These are phyloP conservation scores for Alternaria metachromatica DNA, from an alignment of 2,329 filamentous ascomycete genomes.

Conservation along the genomic window DNA sequence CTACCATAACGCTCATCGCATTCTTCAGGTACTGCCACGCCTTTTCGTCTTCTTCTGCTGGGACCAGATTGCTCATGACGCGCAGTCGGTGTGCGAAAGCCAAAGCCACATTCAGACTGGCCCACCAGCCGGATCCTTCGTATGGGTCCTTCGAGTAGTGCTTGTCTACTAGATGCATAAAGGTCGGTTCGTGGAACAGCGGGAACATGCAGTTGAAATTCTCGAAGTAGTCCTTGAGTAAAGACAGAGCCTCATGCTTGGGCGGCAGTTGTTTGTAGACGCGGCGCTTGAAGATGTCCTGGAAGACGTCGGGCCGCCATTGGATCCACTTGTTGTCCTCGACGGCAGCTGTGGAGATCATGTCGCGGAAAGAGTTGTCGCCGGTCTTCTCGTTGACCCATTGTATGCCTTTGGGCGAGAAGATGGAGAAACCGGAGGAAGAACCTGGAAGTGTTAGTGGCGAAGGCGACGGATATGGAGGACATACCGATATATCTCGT, in stretches of 20 bases:
- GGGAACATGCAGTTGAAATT: slow-evolving; percentile 99
- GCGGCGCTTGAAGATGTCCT: slow-evolving; percentile 85
- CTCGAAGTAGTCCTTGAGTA: slow-evolving; percentile 93
- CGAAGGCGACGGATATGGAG: background rate
- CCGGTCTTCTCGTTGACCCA: slow-evolving; percentile 99
- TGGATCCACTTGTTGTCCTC: slow-evolving; percentile 96
- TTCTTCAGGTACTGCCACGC: slow-evolving; percentile 98
- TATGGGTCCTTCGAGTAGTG: slow-evolving; percentile 95
- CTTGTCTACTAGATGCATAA: slow-evolving; percentile 94
- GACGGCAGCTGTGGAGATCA: slow-evolving; percentile 86
- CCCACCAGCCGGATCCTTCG: slow-evolving; percentile 97
- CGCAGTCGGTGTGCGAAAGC: slow-evolving; percentile 92
- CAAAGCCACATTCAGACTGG: slow-evolving; percentile 89
- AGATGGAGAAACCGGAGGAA: slow-evolving; percentile 97
- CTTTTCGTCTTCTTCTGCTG: slow-evolving; percentile 89
- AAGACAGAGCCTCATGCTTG: slow-evolving; percentile 84
- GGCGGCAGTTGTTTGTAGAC: slow-evolving; percentile 84
- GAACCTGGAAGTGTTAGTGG: slow-evolving; percentile 66
- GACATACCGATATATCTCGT: slow-evolving; percentile 88
- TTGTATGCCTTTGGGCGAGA: slow-evolving; percentile 95
- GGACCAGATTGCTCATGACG: slow-evolving; percentile 93
- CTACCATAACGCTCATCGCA: slow-evolving; percentile 88
- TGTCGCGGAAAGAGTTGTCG: slow-evolving; percentile 91
- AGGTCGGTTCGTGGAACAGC: slow-evolving; percentile 95
- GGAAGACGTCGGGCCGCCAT: slow-evolving; percentile 98